Evolutionary conservation across 116 monocot genomes (phyloP), one percentile per base, ranked within the genome.

Genomic region (Dioscorea cayenensis): DNA sequence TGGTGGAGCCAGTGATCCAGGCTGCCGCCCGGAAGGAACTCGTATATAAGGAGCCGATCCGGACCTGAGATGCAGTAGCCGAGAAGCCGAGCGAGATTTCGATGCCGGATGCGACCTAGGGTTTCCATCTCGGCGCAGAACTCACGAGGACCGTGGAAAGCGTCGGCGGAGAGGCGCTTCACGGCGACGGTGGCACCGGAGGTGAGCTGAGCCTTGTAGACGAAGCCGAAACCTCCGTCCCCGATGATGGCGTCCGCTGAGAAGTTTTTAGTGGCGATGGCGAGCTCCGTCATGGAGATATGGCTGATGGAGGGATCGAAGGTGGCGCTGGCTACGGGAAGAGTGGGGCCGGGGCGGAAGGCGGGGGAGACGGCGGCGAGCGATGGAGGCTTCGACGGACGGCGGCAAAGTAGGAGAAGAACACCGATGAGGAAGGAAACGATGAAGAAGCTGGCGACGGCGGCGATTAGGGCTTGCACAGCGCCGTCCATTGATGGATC

Each of bases 201-300:
- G 29, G 86, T 58, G 58, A 86, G 76, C 16, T 17, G 36, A 27
- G 87, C 84, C 22, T 67, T 62, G 81, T 84, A 84, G 59, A 87
- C 84, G 76, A 90, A 81, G 22, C 90, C 85, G 77, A 94, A 94
- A 75, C 83, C 68, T 27, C 90, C 94, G 80, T 94, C 90, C 25
- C 93, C 93, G 71, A 94, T 65, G 73, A 94, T 84, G 63, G 71
- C 70, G 73, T 84, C 84, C 21, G 83, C 22, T 35, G 84, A 58
- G 87, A 94, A 94, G 71, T 83, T 72, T 23, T 28, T 36, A 11
- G 90, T 89, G 38, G 90, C 93, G 64, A 72, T 69, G 52, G 69
- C 60, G 66, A 93, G 78, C 22, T 79, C 83, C 21, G 84, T 10
- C 61, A 90, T 78, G 73, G 86, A 90, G 71, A 90, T 49, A 16